phyloP scores from a whole-genome alignment of 495 filamentous ascomycete species.

The Aspergillus campestris region DNA sequence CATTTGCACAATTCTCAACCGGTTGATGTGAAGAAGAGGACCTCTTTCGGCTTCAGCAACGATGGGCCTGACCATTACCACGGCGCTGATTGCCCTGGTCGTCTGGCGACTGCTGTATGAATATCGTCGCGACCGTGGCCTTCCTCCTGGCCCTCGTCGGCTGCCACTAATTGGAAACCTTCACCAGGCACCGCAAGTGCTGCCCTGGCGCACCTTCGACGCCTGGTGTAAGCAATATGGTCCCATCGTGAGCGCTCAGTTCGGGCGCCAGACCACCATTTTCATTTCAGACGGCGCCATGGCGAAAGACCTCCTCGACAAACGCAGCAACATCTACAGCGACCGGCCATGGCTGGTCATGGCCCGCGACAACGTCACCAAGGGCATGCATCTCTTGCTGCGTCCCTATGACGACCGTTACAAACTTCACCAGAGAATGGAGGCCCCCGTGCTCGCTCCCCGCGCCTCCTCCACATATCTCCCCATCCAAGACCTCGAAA shows the following conservation, averaged over 20 bases:
- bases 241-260: conserved; percentile 15
- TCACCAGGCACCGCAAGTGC: conserved; percentile 10
- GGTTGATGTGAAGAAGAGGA: too few relatives aligned
- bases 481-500: conserved; percentile 30
- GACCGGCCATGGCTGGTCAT: conserved; percentile 16
- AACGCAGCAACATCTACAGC: conserved; percentile 15
- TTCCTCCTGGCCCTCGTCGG: conserved; percentile 22
- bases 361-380: conserved; percentile 10
- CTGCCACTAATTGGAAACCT: conserved; percentile 23
- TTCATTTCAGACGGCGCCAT: conserved; percentile 7
- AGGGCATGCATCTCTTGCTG: conserved; percentile 30
- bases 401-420: conserved; percentile 34
- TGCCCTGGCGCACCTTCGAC: conserved; percentile 11
- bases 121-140: neutral
- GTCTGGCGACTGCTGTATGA: conserved; percentile 1
- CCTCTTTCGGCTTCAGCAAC: neutral
- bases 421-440: conserved; percentile 28
- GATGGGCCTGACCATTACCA: neutral
- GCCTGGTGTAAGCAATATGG: conserved; percentile 21
- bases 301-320: conserved; percentile 17
- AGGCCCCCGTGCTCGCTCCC: conserved; percentile 21
- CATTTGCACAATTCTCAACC: too few relatives aligned
- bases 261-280: conserved; percentile 7
- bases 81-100: neutral
- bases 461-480: conserved; percentile 24